Conservation (phyloP, 805 yeast genomes). For the Starmerella vaccinii region DNA sequence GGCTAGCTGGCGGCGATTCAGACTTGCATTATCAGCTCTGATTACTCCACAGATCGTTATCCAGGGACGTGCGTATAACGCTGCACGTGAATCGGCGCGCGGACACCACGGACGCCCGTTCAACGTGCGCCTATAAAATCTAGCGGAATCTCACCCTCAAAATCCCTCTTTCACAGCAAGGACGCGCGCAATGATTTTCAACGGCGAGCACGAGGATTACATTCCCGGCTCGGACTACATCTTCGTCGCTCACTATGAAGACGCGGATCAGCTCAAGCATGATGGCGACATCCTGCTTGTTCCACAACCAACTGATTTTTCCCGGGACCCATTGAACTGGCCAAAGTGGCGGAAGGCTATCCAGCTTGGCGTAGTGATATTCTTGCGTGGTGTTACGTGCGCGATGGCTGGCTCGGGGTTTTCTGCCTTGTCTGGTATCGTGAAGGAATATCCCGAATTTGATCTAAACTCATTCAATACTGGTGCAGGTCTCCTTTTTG, state of each 20-base stretch:
- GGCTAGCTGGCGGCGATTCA: background rate
- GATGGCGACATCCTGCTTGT: conserved; percentile 41
- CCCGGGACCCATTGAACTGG: conserved; percentile 64
- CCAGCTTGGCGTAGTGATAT: conserved; percentile 32
- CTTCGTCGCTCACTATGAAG: conserved; percentile 34
- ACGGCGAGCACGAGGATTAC: conserved; percentile 8
- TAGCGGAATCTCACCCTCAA: too few species aligned
- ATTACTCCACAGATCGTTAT: background rate
- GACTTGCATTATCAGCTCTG: background rate
- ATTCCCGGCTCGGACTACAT: conserved; percentile 23
- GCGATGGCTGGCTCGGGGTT: conserved; percentile 63
- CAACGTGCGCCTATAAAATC: background rate
- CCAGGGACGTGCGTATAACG: background rate
- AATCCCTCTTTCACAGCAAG: too few species aligned
- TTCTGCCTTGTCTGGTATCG: conserved; percentile 53
- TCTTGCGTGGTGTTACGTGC: conserved; percentile 37
- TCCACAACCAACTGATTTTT: conserved; percentile 56
- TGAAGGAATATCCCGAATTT: conserved; percentile 46
- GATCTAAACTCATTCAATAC: conserved; percentile 61
- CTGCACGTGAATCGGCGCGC: background rate
- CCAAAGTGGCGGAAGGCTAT: conserved; percentile 38
- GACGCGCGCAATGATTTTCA: conserved; percentile 4
- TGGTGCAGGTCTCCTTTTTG: conserved; percentile 67
- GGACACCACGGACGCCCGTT: background rate
- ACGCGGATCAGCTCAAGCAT: conserved; percentile 13